Evolutionary conservation across 371 early-diverging fungal genomes (phyloP), one percentile per base, ranked within the genome.

Genomic region (Mycotypha africana): DNA sequence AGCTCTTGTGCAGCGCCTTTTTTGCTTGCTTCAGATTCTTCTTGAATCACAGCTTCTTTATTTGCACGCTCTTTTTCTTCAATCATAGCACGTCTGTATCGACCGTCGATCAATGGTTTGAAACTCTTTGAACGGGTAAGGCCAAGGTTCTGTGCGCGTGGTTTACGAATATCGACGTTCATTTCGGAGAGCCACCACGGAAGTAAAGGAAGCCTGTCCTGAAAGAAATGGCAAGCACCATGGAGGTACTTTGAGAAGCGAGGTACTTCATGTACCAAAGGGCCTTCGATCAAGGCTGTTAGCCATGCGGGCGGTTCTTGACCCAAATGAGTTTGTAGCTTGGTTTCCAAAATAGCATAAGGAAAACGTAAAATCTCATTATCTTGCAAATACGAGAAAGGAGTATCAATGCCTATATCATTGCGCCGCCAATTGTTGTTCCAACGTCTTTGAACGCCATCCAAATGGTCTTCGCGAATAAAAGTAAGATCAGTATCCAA

Each of bases 181-280:
- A 77, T 56, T 38, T 79, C 77, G 0, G 77, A 70, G 2, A 79
- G 43, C 79, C 76, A 68, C 65, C 70, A 65, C 15, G 66, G 60
- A 9, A 65, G 23, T n/a, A 69, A 46, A 37, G 65, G 58, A 1
- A 71, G 42, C 4, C 56, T 46, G 12, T 60, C 53, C 10, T 46
- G 56, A 28, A 60, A 65, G 52, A 72, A 63, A 28, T 67, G 64
- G 32, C 61, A 62, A 12, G 88, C 85, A 47, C 98, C 99, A 74
- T 99, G 99, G 39, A 97, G 81, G 71, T 93, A 99, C 70, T 99
- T 99, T 45, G 92, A 91, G 73, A 99, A 99, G 56, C 95, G 93
- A 39, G 97, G 97, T 5, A 97, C 97, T 35, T 93, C 95, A 65
- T 95, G 94, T 25, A 98, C 96, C 56, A 98, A 67, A 51, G 91